Evolutionary conservation across 192 early-diverging fungal species (phyloP), one percentile per base, ranked within the genome.

Genomic region (Oehlia diaphana): DNA sequence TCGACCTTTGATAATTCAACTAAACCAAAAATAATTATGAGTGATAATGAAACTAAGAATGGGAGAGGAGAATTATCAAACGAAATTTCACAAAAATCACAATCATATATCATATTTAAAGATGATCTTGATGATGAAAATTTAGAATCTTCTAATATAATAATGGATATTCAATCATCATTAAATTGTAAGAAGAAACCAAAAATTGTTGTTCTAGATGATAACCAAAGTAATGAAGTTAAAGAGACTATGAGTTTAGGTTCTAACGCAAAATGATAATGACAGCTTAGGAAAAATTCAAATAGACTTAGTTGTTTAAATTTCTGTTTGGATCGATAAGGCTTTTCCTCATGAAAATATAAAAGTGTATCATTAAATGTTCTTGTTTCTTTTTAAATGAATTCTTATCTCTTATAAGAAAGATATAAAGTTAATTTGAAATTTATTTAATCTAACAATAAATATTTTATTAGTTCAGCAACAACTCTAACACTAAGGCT

Each of bases 401-500:
- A 2, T 47, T 47, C 44, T 47, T 47, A 47, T 12, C 10, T 0
- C 1, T 12, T 47, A 12, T 47, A 47, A 47, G 12, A 5, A 53
- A 14, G 50, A 53, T 53, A 19, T 19, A 58, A 58, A 6, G 53
- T 58, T 58, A 47, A 12, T 10, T 47, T 47, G 44, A 47, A 47
- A 8, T 53, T n/a, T 9, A 31, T 9, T 74, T 61, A 33, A n/a
- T 84, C 81, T 33, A 83, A 83, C 69, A 94, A 68, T 21, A 95
- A 82, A 74, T 92, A 92, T 79, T 86, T 84, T 81, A 97, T 91
- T 75, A 99, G 81, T 72, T 91, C 86, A 0, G 92, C 85, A 0
- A 98, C 94, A 1, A 98, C 91, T 64, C 86, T 89, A 63, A 95
- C 93, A 77, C 93, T 99, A 23, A 99, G 88, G 44, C 93, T 95